Evolutionary conservation across 2,329 filamentous ascomycete species (phyloP).

Genomic region (Purpureocillium takamizusanense): DNA sequence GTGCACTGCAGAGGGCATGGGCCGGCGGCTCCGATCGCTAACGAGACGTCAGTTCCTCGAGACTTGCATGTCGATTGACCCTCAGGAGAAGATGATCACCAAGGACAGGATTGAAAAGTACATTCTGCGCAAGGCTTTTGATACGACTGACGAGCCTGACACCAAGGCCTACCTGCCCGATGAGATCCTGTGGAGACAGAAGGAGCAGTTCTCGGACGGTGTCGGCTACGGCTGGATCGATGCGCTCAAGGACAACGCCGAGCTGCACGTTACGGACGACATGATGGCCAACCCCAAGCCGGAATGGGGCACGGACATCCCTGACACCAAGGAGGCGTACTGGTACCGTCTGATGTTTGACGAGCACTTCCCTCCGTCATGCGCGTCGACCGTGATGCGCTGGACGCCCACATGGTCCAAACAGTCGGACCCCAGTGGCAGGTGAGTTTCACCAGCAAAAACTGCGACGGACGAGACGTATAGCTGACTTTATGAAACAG

Average conservation of each 20-base stretch:
- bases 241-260: constrained; percentile 88
- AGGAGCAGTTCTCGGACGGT: constrained; percentile 98
- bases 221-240: constrained; percentile 99
- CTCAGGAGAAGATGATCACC: constrained; percentile 90
- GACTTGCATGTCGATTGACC: constrained; percentile 86
- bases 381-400: constrained; percentile 86
- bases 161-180: constrained; percentile 85
- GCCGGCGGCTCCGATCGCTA: not conserved
- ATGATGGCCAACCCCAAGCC: constrained; percentile 98
- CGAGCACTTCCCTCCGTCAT: constrained; percentile 90
- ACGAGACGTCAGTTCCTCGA: constrained; percentile 65
- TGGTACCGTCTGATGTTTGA: constrained; percentile 99
- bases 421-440: constrained; percentile 89
- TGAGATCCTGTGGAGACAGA: constrained; percentile 94
- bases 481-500: constrained; percentile 27
- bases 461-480: constrained; percentile 8
- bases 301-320: constrained; percentile 88
- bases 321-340: constrained; percentile 96
- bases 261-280: constrained; percentile 84
- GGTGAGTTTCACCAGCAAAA: constrained; percentile 36
- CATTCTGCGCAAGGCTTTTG: constrained; percentile 95
- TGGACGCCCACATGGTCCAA: constrained; percentile 98
- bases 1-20: constrained; percentile 8
- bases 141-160: constrained; percentile 78
- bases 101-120: constrained; percentile 91